Evolutionary conservation across 129 eudicot species (phyloP).

Genomic region (Flaveria ramosissima): DNA sequence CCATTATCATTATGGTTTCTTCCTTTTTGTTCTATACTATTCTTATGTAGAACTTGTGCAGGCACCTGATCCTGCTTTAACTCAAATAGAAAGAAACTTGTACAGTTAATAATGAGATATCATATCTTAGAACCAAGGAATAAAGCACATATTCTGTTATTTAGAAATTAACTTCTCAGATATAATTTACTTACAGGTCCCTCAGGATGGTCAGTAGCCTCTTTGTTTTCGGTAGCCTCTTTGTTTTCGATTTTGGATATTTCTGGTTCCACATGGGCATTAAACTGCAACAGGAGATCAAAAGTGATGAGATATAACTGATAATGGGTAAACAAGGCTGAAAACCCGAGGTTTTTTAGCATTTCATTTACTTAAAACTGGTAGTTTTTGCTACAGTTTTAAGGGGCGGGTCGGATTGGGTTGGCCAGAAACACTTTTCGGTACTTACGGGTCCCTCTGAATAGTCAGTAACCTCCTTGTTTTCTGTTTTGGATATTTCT

Average conservation of each 20-base stretch:
- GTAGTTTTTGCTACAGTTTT: background rate
- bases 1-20: slow-evolving; percentile 41
- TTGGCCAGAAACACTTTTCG: background rate
- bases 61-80: slow-evolving; percentile 55
- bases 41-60: slow-evolving; percentile 22
- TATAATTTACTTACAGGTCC: slow-evolving; percentile 43
- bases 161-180: background rate
- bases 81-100: slow-evolving; percentile 40
- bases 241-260: slow-evolving; percentile 28
- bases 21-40: slow-evolving; percentile 24
- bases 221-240: slow-evolving; percentile 16
- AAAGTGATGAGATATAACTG: slow-evolving; percentile 12
- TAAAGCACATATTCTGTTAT: background rate
- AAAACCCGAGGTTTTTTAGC: background rate
- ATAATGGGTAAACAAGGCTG: background rate
- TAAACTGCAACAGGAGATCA: slow-evolving; percentile 36
- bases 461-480: slow-evolving; percentile 42
- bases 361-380: background rate
- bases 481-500: slow-evolving; percentile 37
- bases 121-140: background rate
- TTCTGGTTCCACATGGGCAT: slow-evolving; percentile 40
- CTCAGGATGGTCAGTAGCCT: slow-evolving; percentile 37
- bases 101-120: background rate
- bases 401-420: background rate
- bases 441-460: slow-evolving; percentile 45